phyloP scores from a whole-genome alignment of 257 asterid genomes.

The Petrea volubilis region DNA sequence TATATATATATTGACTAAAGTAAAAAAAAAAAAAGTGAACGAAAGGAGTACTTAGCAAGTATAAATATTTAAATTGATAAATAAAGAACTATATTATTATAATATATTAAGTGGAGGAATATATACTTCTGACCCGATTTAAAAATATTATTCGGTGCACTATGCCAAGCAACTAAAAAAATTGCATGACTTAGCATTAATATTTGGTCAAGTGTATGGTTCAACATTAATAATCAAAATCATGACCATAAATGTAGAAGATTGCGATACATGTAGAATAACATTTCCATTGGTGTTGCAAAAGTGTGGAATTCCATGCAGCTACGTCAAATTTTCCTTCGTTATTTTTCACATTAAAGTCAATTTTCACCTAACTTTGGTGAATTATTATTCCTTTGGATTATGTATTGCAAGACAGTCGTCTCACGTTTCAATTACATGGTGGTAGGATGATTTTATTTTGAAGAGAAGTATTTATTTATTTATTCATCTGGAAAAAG shows the following conservation, averaged over 20 bases:
- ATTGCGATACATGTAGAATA: slow-evolving; percentile 3
- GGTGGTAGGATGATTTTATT: no score
- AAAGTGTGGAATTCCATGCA: slow-evolving; percentile 24
- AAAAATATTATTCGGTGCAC: background rate
- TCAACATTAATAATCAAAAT: slow-evolving; percentile 15
- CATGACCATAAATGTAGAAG: background rate
- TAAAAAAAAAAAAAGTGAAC: no score
- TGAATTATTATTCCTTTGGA: slow-evolving; percentile 10
- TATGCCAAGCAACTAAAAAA: background rate
- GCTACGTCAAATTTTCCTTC: background rate
- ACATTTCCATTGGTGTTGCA: slow-evolving; percentile 15
- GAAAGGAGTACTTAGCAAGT: no score
- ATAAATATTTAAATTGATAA: no score
- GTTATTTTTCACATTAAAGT: slow-evolving; percentile 17
- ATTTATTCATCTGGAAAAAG: no score
- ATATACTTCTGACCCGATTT: no score
- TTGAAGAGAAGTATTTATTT: no score
- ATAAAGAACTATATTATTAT: no score
- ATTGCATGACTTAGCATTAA: background rate
- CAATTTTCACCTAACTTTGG: slow-evolving; percentile 18
- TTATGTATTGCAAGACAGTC: background rate
- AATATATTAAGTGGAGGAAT: no score
- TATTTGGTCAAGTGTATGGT: background rate
- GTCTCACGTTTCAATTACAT: no score
- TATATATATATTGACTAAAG: no score